A percentile compares a stretch with the other conserved stretches of the same genome.
Evolutionary conservation across 192 early-diverging fungal genomes (phyloP).

Genomic region (Obelidium mucronatum): DNA sequence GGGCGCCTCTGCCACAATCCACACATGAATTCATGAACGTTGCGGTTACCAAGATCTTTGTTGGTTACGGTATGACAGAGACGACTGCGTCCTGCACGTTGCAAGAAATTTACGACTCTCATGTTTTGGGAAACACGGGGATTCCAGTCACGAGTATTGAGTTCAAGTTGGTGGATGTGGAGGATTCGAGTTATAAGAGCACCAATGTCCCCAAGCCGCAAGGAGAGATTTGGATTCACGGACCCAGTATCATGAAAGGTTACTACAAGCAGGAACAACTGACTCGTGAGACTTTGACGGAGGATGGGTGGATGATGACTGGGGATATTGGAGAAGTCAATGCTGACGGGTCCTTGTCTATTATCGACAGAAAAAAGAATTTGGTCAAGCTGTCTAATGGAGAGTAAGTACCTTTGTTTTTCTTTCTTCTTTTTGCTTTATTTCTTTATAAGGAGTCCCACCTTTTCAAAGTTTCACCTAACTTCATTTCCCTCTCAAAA

Average conservation of each 20-base stretch:
- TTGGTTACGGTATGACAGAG: conserved; percentile 82
- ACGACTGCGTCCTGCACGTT: conserved; percentile 35
- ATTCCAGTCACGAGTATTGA: conserved; percentile 79
- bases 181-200: conserved; percentile 39
- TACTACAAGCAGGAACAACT: conserved; percentile 79
- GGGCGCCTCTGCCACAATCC: conserved; percentile 85
- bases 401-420: conserved; percentile 51
- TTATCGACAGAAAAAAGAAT: conserved; percentile 95
- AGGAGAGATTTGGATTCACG: conserved; percentile 88
- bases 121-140: conserved; percentile 68
- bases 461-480: not conserved
- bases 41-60: conserved; percentile 77
- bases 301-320: conserved; percentile 87
- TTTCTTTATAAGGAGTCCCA: not conserved
- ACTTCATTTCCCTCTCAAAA: not conserved
- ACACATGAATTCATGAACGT: conserved; percentile 86
- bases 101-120: conserved; percentile 41
- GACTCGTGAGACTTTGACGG: conserved; percentile 72
- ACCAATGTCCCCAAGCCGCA: conserved; percentile 49
- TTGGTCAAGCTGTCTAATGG: conserved; percentile 91
- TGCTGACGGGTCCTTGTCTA: conserved; percentile 74
- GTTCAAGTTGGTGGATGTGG: conserved; percentile 77
- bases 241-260: conserved; percentile 77
- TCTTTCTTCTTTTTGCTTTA: too few relatives aligned
- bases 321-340: conserved; percentile 92